A percentile compares a stretch with the other conserved stretches of the same genome.
These are phyloP conservation scores for Penicillium salamii DNA, from an alignment of 495 filamentous ascomycete species.

Conservation along the genomic window DNA sequence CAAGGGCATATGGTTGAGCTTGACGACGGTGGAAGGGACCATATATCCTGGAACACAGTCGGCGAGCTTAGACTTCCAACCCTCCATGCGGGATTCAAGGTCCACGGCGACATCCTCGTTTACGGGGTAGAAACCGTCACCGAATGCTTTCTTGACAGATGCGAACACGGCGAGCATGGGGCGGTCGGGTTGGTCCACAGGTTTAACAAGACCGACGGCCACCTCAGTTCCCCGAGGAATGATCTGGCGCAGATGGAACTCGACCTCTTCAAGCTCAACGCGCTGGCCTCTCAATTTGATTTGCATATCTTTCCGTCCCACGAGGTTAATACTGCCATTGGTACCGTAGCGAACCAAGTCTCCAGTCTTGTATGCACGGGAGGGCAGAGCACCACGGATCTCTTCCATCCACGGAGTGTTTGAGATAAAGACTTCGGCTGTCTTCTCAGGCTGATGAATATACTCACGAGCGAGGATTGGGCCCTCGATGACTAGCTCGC, in stretches of 20 bases:
- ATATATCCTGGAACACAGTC: constrained; percentile 40
- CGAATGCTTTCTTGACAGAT: background rate
- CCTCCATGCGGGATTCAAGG: constrained; percentile 6
- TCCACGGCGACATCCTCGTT: constrained; percentile 1
- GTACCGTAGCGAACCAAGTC: constrained; percentile 14
- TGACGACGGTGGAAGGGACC: constrained; percentile 52
- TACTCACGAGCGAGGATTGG: constrained; percentile 40
- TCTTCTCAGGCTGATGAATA: constrained; percentile 31
- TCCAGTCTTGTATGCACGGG: constrained; percentile 12
- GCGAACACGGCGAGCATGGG: background rate
- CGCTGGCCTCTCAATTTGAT: constrained; percentile 44
- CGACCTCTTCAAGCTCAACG: constrained; percentile 45
- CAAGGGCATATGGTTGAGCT: constrained; percentile 45
- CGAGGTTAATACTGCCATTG: constrained; percentile 5
- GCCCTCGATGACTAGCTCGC: constrained; percentile 45
- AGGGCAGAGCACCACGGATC: background rate
- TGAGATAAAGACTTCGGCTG: constrained; percentile 28
- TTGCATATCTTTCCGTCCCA: constrained; percentile 26
- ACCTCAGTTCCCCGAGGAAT: constrained; percentile 7
- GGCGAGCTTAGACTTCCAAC: background rate
- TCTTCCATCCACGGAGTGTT: background rate
- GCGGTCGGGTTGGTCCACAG: background rate
- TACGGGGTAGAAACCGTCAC: background rate
- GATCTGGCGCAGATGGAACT: constrained; percentile 15
- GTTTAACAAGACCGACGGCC: background rate